These are phyloP conservation scores for Boehmeria nivea DNA, from an alignment of 306 rosid genomes.

Conservation along the genomic window DNA sequence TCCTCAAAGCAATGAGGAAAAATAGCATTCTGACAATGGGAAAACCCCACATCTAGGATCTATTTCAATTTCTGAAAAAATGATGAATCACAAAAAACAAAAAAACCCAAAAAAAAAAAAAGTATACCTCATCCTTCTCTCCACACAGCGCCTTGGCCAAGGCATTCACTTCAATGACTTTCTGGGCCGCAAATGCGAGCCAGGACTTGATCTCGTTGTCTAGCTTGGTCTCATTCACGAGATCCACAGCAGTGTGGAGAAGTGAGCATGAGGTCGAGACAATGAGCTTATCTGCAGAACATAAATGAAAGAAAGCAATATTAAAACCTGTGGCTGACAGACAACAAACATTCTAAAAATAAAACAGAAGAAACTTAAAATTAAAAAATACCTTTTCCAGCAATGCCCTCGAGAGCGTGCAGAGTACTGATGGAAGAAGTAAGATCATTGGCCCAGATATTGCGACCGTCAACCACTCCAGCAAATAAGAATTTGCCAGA, in stretches of 20 bases:
- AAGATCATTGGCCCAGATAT: conserved; percentile 93
- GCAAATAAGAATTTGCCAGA: conserved; percentile 74
- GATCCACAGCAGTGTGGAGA: conserved; percentile 93
- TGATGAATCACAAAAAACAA: background rate
- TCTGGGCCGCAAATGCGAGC: conserved; percentile 95
- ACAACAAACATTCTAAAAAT: background rate
- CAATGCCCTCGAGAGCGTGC: conserved; percentile 52
- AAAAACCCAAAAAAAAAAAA: background rate
- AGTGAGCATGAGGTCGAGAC: conserved; percentile 88
- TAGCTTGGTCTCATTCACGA: conserved; percentile 80
- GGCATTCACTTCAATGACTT: conserved; percentile 79
- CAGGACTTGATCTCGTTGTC: conserved; percentile 84
- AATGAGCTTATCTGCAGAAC: conserved; percentile 56
- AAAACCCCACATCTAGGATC: too few species aligned
- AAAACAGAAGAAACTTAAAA: conserved; percentile 5
- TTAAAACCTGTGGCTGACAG: background rate
- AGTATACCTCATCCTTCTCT: conserved; percentile 63
- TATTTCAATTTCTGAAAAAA: background rate
- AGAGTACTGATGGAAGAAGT: conserved; percentile 55
- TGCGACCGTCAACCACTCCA: conserved; percentile 94
- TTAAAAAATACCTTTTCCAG: conserved; percentile 59
- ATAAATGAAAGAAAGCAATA: background rate
- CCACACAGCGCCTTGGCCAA: conserved; percentile 78
- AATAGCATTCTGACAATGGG: too few species aligned
- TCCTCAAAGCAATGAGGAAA: too few species aligned